Percentiles rank a stretch among this genome's conserved stretches.
These are phyloP conservation scores for Anisogramma anomala DNA, from an alignment of 2,329 filamentous ascomycete genomes.

Conservation along the genomic window DNA sequence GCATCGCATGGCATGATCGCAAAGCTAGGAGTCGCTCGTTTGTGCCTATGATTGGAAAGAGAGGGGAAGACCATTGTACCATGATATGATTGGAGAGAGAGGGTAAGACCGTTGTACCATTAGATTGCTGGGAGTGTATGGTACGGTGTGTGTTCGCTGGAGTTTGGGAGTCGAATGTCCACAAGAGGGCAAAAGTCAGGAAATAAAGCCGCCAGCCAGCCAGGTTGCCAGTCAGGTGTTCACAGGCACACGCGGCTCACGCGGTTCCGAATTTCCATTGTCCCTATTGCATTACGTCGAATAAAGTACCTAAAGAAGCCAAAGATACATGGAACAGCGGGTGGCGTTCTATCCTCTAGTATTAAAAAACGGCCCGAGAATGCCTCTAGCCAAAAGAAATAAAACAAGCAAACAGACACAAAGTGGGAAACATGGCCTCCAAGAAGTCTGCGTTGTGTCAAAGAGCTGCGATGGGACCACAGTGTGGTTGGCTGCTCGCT, in stretches of 20 bases:
- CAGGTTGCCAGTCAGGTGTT: not conserved
- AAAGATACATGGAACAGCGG: not conserved
- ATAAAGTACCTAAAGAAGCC: not conserved
- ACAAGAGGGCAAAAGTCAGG: slow-evolving; percentile 1
- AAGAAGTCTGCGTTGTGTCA: not conserved
- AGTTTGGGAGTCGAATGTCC: slow-evolving; percentile 5
- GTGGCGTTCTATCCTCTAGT: not conserved
- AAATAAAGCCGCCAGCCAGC: not conserved
- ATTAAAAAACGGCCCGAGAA: not conserved
- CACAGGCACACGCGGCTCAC: not conserved
- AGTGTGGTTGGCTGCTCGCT: not conserved
- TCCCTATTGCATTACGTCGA: not conserved
- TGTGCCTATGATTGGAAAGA: not conserved
- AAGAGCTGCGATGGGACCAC: not conserved
- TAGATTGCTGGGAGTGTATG: slow-evolving; percentile 8
- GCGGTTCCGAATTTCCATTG: too few species aligned
- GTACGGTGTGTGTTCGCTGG: slow-evolving; percentile 1
- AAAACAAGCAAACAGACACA: not conserved
- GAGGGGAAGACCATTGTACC: slow-evolving; percentile 2
- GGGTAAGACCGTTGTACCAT: slow-evolving; percentile 4
- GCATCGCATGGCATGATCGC: not conserved
- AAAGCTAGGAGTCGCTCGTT: too few species aligned
- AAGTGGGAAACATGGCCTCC: not conserved
- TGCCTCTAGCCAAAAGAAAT: not conserved
- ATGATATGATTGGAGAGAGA: not conserved